Percentiles rank a stretch among this genome's conserved stretches.
phyloP scores from a whole-genome alignment of 495 filamentous ascomycete genomes.

The Hypomontagnella monticulosa region DNA sequence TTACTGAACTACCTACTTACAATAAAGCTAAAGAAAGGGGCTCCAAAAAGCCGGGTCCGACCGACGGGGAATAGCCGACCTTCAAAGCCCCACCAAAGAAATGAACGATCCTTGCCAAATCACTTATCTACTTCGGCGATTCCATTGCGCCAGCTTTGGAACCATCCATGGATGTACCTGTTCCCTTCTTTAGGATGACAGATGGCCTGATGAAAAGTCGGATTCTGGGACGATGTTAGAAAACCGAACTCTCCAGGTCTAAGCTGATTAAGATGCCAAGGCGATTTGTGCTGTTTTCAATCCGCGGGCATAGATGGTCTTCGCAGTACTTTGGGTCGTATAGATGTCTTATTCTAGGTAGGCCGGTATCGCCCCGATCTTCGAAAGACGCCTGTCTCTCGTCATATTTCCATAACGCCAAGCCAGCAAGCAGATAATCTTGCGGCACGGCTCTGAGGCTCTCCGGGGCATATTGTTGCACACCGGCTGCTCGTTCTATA shows the following conservation, averaged over 20 bases:
- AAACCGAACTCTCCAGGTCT: too few relatives aligned
- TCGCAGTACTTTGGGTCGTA: neutral
- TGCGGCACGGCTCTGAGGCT: neutral
- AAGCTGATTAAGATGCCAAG: neutral
- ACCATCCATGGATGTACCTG: neutral
- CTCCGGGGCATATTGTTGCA: neutral
- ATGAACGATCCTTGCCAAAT: conserved; percentile 2
- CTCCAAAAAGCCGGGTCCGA: conserved; percentile 11
- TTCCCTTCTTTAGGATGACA: conserved; percentile 6
- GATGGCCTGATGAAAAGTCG: conserved; percentile 1
- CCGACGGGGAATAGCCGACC: conserved; percentile 14
- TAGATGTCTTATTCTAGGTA: neutral
- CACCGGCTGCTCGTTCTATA: too few relatives aligned
- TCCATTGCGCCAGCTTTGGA: neutral
- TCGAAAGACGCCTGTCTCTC: neutral
- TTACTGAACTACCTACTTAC: neutral
- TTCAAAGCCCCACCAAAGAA: conserved; percentile 17
- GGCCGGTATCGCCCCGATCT: neutral
- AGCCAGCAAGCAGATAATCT: neutral
- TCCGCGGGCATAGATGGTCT: neutral
- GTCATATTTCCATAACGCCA: neutral
- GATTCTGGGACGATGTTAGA: neutral
- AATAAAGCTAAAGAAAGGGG: conserved; percentile 15
- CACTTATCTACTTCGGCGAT: neutral
- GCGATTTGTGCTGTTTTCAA: neutral